Base-by-base conservation (phyloP, 495 filamentous ascomycete genomes). In the Neurospora terricola region DNA sequence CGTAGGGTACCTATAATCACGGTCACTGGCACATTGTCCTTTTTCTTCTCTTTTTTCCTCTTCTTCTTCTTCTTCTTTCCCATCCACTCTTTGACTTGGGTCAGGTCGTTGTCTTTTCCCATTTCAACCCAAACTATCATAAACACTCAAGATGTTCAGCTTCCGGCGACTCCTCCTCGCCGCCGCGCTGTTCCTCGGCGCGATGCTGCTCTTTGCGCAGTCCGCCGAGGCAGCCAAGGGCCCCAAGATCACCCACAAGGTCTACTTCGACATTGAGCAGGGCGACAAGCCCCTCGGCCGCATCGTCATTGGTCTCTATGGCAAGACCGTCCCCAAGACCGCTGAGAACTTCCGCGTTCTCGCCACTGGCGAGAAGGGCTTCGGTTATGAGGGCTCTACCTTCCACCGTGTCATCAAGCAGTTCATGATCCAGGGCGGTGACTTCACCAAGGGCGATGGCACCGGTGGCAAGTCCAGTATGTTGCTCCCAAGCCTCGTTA, bases 341-440 rank as follows among this genome's bases (percentile, higher is more conserved):
- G 89, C 90, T 71, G 96, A 99, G 88, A 99, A 99, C 88, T 99
- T 99, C 91, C 92, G 94, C 77, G 94, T 93, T 82, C 88, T 99
- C 75, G 93, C 94, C 77, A 98, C 96, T 73, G 96, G 96, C 75
- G 94, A 99, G 90, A 93, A 98, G 84, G 96, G 93, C 78, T 98
- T 92, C 80, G 96, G 96, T 72, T 99, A 98, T 82, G 90, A 98
- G 83, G 94, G 93, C 40, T 97, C 94, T 30, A 89, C 84, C 81
- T 99, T 99, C 91, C 96, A 99, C 89, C 93, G 96, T 84, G 96
- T 99, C 79, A 99, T 99, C 87, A 94, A 95, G 87, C 79, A 91
- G 72, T 99, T 99, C 87, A 99, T 99, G 96, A 97, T 98, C 82
- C 96, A 99, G 86, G 96, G 96, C 81, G 96, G 96, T 85, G 96